A percentile compares a stretch with the other conserved stretches of the same genome.
Evolutionary conservation across 75 land plant genomes (phyloP).

Genomic region (Chamaecyparis obtusa): DNA sequence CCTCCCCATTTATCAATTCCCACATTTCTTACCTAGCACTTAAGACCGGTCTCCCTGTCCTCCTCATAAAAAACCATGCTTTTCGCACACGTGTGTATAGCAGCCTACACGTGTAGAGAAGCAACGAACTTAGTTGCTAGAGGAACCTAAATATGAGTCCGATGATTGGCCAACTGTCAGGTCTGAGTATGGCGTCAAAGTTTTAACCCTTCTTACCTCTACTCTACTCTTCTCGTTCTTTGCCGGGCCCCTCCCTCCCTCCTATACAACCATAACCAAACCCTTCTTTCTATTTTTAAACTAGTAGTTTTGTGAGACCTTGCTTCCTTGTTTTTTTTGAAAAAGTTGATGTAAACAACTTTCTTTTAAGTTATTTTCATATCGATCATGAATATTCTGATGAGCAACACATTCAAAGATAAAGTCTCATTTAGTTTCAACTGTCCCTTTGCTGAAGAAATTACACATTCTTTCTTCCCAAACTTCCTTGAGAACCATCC

Average conservation of each 20-base stretch:
- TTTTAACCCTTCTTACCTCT: background rate
- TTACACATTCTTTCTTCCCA: no score
- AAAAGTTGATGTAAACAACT: no score
- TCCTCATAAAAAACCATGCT: background rate
- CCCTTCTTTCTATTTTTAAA: background rate
- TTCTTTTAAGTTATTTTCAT: no score
- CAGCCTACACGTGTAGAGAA: background rate
- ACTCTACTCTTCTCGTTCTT: background rate
- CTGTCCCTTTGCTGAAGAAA: no score
- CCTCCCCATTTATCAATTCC: background rate
- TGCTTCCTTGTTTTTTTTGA: no score
- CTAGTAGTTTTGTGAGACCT: background rate
- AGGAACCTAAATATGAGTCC: background rate
- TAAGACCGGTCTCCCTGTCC: no score
- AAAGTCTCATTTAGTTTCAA: no score
- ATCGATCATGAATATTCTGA: no score
- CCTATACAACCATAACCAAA: no score
- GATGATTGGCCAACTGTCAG: background rate
- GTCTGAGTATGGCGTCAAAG: background rate
- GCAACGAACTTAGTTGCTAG: background rate
- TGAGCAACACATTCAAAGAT: no score
- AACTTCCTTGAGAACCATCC: no score
- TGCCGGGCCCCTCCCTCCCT: background rate
- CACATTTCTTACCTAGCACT: background rate
- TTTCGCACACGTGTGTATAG: slow-evolving; percentile 1